phyloP scores from a whole-genome alignment of 2,329 filamentous ascomycete species.

The Fusarium sp. region DNA sequence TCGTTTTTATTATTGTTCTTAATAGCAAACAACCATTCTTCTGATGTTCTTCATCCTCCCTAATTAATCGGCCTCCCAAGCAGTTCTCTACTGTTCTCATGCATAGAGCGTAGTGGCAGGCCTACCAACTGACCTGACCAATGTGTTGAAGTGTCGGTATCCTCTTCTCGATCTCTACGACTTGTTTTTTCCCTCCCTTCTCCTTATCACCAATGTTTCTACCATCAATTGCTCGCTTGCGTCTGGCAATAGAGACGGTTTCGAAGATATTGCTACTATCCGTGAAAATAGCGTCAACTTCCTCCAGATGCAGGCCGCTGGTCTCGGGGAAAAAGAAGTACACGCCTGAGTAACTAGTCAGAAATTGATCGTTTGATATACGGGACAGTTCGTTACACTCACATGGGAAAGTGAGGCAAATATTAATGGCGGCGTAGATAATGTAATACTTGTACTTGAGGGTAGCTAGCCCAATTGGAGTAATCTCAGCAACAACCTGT shows the following conservation, averaged over 20 bases:
- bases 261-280: background rate
- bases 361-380: rapidly evolving
- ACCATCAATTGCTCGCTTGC: rapidly evolving
- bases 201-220: rapidly evolving
- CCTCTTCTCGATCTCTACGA: background rate
- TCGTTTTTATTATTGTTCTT: too few relatives aligned
- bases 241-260: background rate
- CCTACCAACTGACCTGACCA: too few relatives aligned
- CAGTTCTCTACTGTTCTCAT: too few relatives aligned
- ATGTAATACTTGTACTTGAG: constrained; percentile 10
- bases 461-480: constrained; percentile 7
- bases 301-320: background rate
- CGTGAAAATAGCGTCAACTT: constrained; percentile 5
- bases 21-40: too few relatives aligned
- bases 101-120: rapidly evolving
- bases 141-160: background rate
- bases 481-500: constrained; percentile 13
- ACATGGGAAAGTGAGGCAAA: constrained; percentile 4
- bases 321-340: constrained; percentile 11
- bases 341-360: background rate
- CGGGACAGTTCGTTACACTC: background rate
- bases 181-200: background rate
- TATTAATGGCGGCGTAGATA: constrained; percentile 5
- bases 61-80: too few relatives aligned
- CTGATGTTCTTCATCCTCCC: rapidly evolving